Evolutionary conservation across 2,329 filamentous ascomycete species (phyloP).

Genomic region (Chrysoporthe deuterocubensis): DNA sequence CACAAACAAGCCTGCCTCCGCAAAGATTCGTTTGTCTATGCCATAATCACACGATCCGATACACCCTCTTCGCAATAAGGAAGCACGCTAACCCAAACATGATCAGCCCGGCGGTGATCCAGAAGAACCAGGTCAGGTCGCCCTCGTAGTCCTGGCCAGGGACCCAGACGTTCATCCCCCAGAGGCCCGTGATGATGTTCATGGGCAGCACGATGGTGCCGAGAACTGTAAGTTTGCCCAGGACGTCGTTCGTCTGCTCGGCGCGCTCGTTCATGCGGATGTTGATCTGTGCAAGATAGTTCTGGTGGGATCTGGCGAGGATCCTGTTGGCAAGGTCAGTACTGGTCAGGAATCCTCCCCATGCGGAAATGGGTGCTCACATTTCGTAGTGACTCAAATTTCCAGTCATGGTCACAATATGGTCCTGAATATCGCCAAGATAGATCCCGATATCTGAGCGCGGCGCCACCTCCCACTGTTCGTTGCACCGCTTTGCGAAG

Average conservation of each 20-base stretch:
- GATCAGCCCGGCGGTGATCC: slow-evolving; percentile 74
- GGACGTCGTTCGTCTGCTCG: slow-evolving; percentile 91
- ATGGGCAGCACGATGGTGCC: slow-evolving; percentile 97
- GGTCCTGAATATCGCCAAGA: slow-evolving; percentile 96
- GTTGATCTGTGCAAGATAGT: slow-evolving; percentile 99
- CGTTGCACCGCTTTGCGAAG: slow-evolving; percentile 97
- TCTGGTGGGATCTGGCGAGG: slow-evolving; percentile 86
- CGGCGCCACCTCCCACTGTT: slow-evolving; percentile 95
- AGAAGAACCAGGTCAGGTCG: slow-evolving; percentile 76
- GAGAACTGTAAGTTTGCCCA: slow-evolving; percentile 92
- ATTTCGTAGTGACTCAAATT: slow-evolving; percentile 97
- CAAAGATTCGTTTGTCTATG: not conserved
- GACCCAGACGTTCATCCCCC: slow-evolving; percentile 98
- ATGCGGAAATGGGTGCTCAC: slow-evolving; percentile 53
- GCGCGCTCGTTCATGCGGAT: slow-evolving; percentile 98
- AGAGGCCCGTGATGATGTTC: slow-evolving; percentile 98
- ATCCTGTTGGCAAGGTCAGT: slow-evolving; percentile 59
- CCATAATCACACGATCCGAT: slow-evolving; percentile 65
- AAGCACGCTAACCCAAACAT: slow-evolving; percentile 82
- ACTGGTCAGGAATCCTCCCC: not conserved
- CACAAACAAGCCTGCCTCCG: not conserved
- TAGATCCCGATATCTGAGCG: slow-evolving; percentile 97
- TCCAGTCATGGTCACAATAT: slow-evolving; percentile 98
- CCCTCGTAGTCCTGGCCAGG: slow-evolving; percentile 84
- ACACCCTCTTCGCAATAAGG: slow-evolving; percentile 80